Base-by-base conservation (phyloP, 129 eudicot genomes). In the Flaveria trinervia region DNA sequence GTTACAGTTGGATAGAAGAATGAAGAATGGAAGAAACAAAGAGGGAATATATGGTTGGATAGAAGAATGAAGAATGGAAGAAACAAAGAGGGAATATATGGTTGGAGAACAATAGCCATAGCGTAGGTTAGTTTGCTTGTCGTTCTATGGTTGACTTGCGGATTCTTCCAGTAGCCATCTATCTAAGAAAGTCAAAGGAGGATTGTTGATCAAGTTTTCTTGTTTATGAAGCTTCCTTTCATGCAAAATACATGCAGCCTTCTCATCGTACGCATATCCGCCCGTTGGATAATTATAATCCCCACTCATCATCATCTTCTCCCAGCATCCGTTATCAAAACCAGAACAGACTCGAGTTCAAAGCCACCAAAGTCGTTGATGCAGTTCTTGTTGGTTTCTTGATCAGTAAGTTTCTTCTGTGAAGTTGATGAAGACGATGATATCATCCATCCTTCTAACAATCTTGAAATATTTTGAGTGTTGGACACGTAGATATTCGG, bases 131-230 rank as follows among this genome's bases (percentile, higher is more conserved):
- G 75, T 73, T 73, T 65, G 73, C 79, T 73, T 80, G 82, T 67
- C 71, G 65, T n/a, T 71, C 72, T 60, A 79, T 71, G 83, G 87
- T 70, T 88, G 94, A 68, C 60, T 80, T 64, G 80, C 76, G 5
- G 76, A 76, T 79, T 92, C 98, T 68, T 89, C 98, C 75, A 92
- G 75, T 14, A 92, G 87, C 98, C 98, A 92, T 26, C 84, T 92
- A 70, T 92, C 98, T 57, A 92, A 74, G 77, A 83, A 84, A 6
- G 93, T 84, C 75, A 90, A 82, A 7, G 96, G 87, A 26, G 92
- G 92, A 73, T 74, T 78, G 59, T 33, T 76, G 41, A 5, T 36
- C 23, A 70, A 28, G 65, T 70, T 77, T n/a, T 78, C 85, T 57
- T 57, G 76, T 49, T 56, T 83, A 44, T 57, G 67, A 51, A 65